A percentile compares a stretch with the other conserved stretches of the same genome.
These are phyloP conservation scores for Ceratocystis lukuohia DNA, from an alignment of 2,329 filamentous ascomycete species.

Conservation along the genomic window DNA sequence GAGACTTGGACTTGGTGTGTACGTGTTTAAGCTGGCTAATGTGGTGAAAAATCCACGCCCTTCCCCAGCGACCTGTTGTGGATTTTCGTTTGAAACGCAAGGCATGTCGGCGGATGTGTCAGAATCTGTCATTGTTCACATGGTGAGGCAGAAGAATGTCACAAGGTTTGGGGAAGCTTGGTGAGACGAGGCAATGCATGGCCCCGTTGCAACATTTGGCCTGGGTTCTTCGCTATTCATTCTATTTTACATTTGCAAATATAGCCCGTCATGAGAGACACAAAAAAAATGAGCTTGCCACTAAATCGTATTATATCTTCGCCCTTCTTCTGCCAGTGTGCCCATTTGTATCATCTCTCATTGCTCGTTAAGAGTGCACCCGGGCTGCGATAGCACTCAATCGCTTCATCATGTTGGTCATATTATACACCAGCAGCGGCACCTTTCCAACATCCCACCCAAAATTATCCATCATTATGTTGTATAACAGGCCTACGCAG, in stretches of 20 bases:
- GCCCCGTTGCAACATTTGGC: background rate
- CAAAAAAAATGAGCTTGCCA: no score
- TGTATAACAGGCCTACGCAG: slow-evolving; percentile 45
- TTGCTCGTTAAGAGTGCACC: background rate
- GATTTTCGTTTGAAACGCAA: background rate
- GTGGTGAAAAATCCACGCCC: background rate
- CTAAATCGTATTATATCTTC: background rate
- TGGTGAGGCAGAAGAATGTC: background rate
- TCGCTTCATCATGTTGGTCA: slow-evolving; percentile 50
- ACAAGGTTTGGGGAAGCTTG: background rate
- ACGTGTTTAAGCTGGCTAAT: background rate
- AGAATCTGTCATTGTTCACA: background rate
- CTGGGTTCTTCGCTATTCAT: no score
- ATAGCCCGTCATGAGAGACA: no score
- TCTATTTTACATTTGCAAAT: background rate
- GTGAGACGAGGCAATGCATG: background rate
- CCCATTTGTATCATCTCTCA: background rate
- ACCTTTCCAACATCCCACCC: slow-evolving; percentile 30
- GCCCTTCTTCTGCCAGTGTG: background rate
- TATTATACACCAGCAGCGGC: slow-evolving; percentile 53
- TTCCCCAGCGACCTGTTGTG: background rate
- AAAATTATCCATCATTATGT: slow-evolving; percentile 43
- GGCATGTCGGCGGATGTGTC: background rate
- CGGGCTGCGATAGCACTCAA: slow-evolving; percentile 37
- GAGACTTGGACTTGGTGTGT: no score